A percentile compares a stretch with the other conserved stretches of the same genome.
Evolutionary conservation across 148 eudicot species (phyloP).

Genomic region (Rhododendron williamsianum): DNA sequence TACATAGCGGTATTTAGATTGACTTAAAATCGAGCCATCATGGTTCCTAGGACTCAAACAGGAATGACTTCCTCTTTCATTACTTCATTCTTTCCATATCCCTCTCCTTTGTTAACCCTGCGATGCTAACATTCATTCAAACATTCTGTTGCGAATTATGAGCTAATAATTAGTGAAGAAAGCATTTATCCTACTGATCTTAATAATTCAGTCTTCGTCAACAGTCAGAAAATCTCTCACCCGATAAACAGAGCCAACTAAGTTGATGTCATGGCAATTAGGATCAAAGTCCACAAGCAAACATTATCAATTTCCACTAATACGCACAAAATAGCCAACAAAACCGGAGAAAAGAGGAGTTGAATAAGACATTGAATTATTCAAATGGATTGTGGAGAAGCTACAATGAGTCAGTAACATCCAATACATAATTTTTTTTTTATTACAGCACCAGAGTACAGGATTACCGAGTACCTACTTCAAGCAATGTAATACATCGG

Average conservation of each 20-base stretch:
- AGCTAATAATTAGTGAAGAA: background rate
- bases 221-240: too few species aligned
- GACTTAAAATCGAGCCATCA: background rate
- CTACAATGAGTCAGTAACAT: background rate
- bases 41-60: background rate
- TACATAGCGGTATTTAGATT: background rate
- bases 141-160: background rate
- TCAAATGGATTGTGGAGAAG: background rate
- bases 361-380: background rate
- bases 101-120: too few species aligned
- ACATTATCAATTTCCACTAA: background rate
- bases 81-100: too few species aligned
- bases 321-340: background rate
- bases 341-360: background rate
- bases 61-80: too few species aligned
- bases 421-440: too few species aligned
- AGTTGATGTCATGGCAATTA: background rate
- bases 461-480: background rate
- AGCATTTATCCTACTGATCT: background rate
- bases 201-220: background rate
- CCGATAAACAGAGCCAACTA: background rate
- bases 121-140: background rate
- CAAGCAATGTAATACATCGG: conserved; percentile 70
- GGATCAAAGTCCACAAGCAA: background rate
- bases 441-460: background rate